These are phyloP conservation scores for Yamadazyma taylorii DNA, from an alignment of 1,139 yeast genomes.

Conservation along the genomic window DNA sequence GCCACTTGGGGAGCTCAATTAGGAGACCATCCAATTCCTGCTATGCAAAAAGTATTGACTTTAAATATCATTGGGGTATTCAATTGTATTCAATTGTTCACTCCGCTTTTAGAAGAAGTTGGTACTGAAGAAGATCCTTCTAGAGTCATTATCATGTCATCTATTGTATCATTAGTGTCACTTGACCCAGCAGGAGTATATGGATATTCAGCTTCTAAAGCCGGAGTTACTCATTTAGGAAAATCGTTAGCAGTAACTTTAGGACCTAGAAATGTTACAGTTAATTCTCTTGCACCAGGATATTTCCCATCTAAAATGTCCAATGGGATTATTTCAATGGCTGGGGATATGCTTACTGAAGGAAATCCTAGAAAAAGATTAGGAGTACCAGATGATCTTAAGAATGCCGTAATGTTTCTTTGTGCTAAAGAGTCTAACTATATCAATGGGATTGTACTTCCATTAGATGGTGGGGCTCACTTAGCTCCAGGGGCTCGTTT, in stretches of 20 bases:
- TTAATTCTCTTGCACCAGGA: slow-evolving; percentile 74
- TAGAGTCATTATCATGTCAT: slow-evolving; percentile 67
- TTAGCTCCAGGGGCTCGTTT: slow-evolving; percentile 23
- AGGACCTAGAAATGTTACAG: slow-evolving; percentile 67
- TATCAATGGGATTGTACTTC: slow-evolving; percentile 68
- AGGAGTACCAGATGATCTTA: slow-evolving; percentile 63
- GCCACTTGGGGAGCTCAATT: slow-evolving; percentile 78
- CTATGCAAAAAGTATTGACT: slow-evolving; percentile 62
- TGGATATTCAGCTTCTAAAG: slow-evolving; percentile 75
- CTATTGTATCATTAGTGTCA: slow-evolving; percentile 51
- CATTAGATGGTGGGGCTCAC: slow-evolving; percentile 72
- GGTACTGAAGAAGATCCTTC: slow-evolving; percentile 63
- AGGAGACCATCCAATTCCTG: slow-evolving; percentile 60
- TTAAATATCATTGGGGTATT: slow-evolving; percentile 74
- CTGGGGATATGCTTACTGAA: slow-evolving; percentile 51
- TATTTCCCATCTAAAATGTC: slow-evolving; percentile 81
- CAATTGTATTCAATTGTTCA: slow-evolving; percentile 61
- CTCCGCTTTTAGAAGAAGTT: slow-evolving; percentile 55
- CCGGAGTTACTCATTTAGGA: slow-evolving; percentile 73
- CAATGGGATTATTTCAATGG: slow-evolving; percentile 55
- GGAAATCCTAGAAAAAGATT: slow-evolving; percentile 65
- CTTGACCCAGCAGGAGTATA: slow-evolving; percentile 56
- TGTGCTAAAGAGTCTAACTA: slow-evolving; percentile 60
- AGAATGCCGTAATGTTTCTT: slow-evolving; percentile 59
- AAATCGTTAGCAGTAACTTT: slow-evolving; percentile 61